phyloP scores from a whole-genome alignment of 257 asterid species.

The Handroanthus guayacan region DNA sequence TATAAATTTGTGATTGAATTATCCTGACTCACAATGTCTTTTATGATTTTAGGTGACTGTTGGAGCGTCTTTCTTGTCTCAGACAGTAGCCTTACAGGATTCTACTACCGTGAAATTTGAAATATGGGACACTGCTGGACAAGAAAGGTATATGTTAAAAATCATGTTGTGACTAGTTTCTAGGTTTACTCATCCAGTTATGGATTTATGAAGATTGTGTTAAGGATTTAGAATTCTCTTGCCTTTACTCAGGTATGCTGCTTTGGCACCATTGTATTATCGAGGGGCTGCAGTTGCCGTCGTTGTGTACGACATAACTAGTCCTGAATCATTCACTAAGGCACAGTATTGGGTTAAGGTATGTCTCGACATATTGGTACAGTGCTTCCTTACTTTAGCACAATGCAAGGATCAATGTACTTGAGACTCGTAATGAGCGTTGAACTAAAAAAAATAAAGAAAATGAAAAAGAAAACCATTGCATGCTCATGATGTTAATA shows the following conservation, averaged over 20 bases:
- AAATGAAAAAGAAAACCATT: too few species aligned
- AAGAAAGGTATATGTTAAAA: slow-evolving; percentile 73
- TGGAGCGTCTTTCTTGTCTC: slow-evolving; percentile 95
- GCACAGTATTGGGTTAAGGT: slow-evolving; percentile 97
- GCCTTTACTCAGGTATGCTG: slow-evolving; percentile 67
- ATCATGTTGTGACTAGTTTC: slow-evolving; percentile 19
- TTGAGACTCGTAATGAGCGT: neutral
- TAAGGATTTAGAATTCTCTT: slow-evolving; percentile 28
- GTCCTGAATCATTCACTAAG: slow-evolving; percentile 84
- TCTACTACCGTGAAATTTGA: slow-evolving; percentile 96
- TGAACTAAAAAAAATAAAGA: neutral
- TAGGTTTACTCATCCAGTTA: neutral
- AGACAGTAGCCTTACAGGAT: slow-evolving; percentile 95
- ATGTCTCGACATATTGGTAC: slow-evolving; percentile 10
- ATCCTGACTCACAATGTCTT: slow-evolving; percentile 23
- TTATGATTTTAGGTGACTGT: slow-evolving; percentile 73
- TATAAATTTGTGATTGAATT: slow-evolving; percentile 14
- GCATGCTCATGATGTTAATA: slow-evolving; percentile 20
- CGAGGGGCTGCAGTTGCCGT: slow-evolving; percentile 96
- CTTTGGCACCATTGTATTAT: slow-evolving; percentile 85
- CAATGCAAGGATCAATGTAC: neutral
- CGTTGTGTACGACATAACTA: slow-evolving; percentile 87
- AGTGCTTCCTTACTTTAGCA: neutral
- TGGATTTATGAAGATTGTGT: slow-evolving; percentile 25
- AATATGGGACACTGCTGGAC: slow-evolving; percentile 99